Conservation (phyloP, 139 green algal species). For the Parachlorella kessleri region DNA sequence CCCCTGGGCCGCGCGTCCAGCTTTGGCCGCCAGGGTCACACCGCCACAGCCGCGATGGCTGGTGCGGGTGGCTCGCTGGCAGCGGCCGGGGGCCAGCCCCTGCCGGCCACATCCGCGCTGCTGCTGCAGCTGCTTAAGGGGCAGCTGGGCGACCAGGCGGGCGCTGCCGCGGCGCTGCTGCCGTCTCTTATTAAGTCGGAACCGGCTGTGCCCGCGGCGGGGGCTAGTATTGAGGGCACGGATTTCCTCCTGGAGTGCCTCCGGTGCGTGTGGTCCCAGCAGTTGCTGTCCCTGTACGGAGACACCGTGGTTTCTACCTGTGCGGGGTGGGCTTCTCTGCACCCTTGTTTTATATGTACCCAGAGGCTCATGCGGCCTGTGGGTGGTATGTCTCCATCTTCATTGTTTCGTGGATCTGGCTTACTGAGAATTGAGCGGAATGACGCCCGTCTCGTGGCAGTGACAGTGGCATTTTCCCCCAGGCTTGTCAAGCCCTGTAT, state of each 20-base stretch:
- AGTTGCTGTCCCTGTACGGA: neutral
- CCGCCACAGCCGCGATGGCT: neutral
- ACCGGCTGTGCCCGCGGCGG: neutral
- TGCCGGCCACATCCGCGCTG: neutral
- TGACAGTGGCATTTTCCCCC: no score
- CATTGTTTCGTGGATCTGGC: no score
- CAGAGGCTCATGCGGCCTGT: no score
- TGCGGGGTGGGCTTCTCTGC: neutral
- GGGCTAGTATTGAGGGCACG: neutral
- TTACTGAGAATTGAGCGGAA: no score
- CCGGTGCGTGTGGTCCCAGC: neutral
- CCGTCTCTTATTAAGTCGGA: neutral
- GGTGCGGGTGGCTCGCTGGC: neutral
- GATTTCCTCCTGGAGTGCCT: neutral
- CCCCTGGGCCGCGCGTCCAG: neutral
- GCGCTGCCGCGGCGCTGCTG: neutral
- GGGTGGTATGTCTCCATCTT: no score
- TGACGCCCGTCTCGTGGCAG: no score
- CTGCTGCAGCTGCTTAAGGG: slow-evolving; percentile 18
- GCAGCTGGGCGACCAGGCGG: neutral
- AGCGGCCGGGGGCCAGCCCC: neutral
- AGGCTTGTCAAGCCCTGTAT: no score
- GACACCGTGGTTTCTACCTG: neutral
- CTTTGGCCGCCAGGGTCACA: neutral
- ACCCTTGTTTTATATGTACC: no score